phyloP scores from a whole-genome alignment of 1,284 basidiomycete species.

The Cutaneotrichosporon curvatum region DNA sequence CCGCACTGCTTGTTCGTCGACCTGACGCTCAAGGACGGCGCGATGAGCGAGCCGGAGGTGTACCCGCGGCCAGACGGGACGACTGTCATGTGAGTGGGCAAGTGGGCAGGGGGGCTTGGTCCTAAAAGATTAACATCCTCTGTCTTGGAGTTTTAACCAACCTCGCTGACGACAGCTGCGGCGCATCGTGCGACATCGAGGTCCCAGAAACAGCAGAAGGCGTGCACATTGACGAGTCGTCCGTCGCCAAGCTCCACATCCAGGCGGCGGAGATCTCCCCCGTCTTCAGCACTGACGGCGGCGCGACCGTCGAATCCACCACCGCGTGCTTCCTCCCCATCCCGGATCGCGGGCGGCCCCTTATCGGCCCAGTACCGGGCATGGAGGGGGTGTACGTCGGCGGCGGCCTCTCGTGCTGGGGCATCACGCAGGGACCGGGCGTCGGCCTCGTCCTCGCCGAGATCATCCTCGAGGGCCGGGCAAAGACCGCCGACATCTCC shows the following conservation, averaged over 20 bases:
- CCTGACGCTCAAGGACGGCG: conserved; percentile 49
- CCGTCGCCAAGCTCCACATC: conserved; percentile 46
- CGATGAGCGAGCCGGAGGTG: conserved; percentile 48
- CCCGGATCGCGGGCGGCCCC: conserved; percentile 49
- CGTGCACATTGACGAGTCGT: conserved; percentile 42
- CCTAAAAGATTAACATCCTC: too few relatives aligned
- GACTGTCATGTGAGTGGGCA: conserved; percentile 42
- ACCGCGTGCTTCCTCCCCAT: conserved; percentile 55
- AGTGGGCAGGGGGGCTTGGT: background rate
- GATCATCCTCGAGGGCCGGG: conserved; percentile 50
- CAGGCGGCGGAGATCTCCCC: conserved; percentile 49
- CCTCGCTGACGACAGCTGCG: conserved; percentile 33
- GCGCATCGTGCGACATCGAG: conserved; percentile 40
- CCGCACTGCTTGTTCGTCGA: conserved; percentile 51
- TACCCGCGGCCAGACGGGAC: conserved; percentile 48
- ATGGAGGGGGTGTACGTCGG: conserved; percentile 49
- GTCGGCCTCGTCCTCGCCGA: conserved; percentile 52
- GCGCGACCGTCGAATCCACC: conserved; percentile 43
- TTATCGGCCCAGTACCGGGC: conserved; percentile 49
- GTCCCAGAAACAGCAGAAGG: conserved; percentile 43
- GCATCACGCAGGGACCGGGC: conserved; percentile 48
- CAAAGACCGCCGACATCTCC: conserved; percentile 50
- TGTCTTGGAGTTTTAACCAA: too few relatives aligned
- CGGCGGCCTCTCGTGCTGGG: conserved; percentile 40
- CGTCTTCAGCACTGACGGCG: conserved; percentile 34